Conservation (phyloP, 306 rosid genomes). For the Betula pendula region DNA sequence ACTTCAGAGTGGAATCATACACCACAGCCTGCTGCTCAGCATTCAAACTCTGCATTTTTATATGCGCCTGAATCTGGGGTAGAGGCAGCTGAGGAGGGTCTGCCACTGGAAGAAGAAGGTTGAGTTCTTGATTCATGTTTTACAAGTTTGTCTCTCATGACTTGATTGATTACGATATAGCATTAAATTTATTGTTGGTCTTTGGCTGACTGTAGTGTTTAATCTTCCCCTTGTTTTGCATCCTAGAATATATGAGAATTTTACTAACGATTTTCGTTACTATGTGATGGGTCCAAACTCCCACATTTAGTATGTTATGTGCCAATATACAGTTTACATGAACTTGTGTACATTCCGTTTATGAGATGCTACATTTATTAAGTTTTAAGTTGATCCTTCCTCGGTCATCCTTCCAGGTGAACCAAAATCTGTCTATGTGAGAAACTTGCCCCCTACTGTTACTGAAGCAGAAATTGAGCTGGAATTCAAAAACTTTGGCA, state of each 20-base stretch:
- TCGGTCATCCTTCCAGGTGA: constrained; percentile 58
- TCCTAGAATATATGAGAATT: neutral
- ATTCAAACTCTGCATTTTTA: constrained; percentile 42
- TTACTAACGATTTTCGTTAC: neutral
- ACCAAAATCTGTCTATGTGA: constrained; percentile 86
- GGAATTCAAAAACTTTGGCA: constrained; percentile 79
- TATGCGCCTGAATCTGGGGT: constrained; percentile 50
- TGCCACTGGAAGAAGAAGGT: constrained; percentile 82
- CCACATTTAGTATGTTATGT: neutral
- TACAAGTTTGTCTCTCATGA: neutral
- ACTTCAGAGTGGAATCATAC: constrained; percentile 62
- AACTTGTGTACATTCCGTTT: neutral
- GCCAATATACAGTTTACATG: neutral
- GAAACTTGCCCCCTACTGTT: constrained; percentile 79
- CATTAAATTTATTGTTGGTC: neutral
- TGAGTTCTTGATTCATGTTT: constrained; percentile 26
- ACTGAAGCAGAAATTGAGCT: constrained; percentile 78
- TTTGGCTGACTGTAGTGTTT: neutral
- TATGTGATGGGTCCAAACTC: neutral
- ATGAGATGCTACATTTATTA: neutral
- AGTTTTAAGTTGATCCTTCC: constrained; percentile 20
- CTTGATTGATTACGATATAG: neutral
- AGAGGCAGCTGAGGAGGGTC: constrained; percentile 68
- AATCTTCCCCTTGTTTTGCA: neutral
- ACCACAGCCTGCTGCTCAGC: constrained; percentile 68